Conservation (phyloP, 2,329 filamentous ascomycete species). For the Endoconidiophora laricicola region DNA sequence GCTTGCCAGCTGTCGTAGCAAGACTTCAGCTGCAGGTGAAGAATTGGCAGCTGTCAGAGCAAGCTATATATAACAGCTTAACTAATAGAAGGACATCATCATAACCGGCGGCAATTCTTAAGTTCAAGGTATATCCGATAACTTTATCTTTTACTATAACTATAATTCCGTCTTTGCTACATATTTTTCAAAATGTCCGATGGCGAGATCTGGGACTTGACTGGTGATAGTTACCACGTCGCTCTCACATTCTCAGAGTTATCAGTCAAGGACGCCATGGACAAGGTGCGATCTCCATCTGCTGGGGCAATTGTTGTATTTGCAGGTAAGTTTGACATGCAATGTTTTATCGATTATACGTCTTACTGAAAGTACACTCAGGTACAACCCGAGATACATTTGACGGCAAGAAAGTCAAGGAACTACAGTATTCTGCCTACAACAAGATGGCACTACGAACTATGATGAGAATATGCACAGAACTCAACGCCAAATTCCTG, state of each 20-base stretch:
- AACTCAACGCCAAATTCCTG: constrained; percentile 40
- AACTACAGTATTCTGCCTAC: constrained; percentile 64
- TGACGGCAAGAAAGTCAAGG: constrained; percentile 50
- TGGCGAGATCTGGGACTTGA: constrained; percentile 22
- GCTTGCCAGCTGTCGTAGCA: neutral
- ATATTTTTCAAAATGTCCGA: neutral
- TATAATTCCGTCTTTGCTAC: no score
- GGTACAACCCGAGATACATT: constrained; percentile 68
- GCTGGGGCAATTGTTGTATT: constrained; percentile 66
- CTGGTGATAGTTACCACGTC: constrained; percentile 42
- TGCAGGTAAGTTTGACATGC: constrained; percentile 35
- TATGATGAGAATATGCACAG: constrained; percentile 46
- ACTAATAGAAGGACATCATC: no score
- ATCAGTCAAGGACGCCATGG: constrained; percentile 39
- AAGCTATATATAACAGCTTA: neutral
- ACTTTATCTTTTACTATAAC: no score
- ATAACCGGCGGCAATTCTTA: no score
- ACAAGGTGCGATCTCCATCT: constrained; percentile 52
- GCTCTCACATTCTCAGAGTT: constrained; percentile 49
- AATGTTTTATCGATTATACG: constrained; percentile 2
- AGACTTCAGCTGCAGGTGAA: neutral
- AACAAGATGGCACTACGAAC: constrained; percentile 50
- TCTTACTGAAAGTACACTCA: constrained; percentile 19
- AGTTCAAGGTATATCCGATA: no score
- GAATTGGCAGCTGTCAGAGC: neutral